Base-by-base conservation (phyloP, 139 green algal species). In the Marvania coccoides region DNA sequence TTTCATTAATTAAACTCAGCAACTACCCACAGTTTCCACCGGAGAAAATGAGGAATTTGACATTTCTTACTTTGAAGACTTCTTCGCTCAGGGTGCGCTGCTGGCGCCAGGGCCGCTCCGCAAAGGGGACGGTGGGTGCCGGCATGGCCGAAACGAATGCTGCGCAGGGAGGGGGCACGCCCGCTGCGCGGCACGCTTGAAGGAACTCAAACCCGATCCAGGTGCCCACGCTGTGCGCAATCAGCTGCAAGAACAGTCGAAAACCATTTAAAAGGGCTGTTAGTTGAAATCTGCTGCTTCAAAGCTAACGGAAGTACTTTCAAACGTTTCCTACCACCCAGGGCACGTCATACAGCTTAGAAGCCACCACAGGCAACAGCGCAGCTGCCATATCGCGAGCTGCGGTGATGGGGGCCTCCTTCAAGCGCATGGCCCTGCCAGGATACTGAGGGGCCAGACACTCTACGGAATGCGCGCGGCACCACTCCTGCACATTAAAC, bases 191-290 rank as follows among this genome's bases (percentile, higher is more conserved):
- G 0, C 69, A 69, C 5, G 70, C 45, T 4, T 57, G 35, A 59
- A 96, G 67, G 14, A 95, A 78, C 67, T 95, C 88, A 28, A 81
- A 95, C 1, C 76, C 81, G 3, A 83, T 65, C 90, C 90, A 96
- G 14, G 75, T 83, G 4, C 90, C 90, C 63, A 95, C 79, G 70
- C 82, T 93, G 63, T 89, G 83, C 10, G 65, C 78, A 3, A 89
- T 31, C 1, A 87, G 54, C 78, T 85, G 71, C 47, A 59, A 3
- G 35, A 4, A 33, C n/a, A n/a, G n/a, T n/a, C n/a, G n/a, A n/a
- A n/a, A n/a, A n/a, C n/a, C 5, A 62, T 15, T 24, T 28, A 6
- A 4, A 12, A 6, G 5, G 54, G 12, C 6, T 40, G 54, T 45
- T 4, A 28, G 31, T 5, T 3, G 31, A 30, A 30, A 6, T 10